These are phyloP conservation scores for Thozetella sp. DNA, from an alignment of 495 filamentous ascomycete genomes.

Conservation along the genomic window DNA sequence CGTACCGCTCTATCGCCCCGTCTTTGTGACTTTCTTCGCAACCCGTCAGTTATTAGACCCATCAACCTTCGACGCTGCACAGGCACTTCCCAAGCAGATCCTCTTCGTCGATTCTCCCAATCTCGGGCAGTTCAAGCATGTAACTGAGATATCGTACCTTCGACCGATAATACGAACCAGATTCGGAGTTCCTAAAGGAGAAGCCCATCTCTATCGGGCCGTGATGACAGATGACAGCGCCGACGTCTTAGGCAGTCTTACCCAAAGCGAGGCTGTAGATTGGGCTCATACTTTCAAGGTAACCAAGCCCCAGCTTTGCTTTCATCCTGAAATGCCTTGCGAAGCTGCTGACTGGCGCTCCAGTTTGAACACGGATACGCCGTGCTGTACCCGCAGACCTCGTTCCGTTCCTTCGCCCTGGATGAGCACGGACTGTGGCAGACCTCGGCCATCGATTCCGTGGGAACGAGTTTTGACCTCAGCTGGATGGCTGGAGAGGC, in stretches of 20 bases:
- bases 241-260: too few species aligned
- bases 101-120: background rate
- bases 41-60: background rate
- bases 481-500: background rate
- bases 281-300: background rate
- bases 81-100: background rate
- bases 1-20: background rate
- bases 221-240: background rate
- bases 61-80: background rate
- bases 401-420: background rate
- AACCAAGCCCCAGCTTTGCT: background rate
- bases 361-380: background rate
- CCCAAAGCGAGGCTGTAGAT: background rate
- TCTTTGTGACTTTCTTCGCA: background rate
- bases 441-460: background rate
- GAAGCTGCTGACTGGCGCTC: background rate
- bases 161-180: too few species aligned
- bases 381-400: background rate
- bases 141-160: too few species aligned
- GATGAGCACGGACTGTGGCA: background rate
- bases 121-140: background rate
- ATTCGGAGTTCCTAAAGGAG: background rate
- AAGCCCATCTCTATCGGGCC: background rate
- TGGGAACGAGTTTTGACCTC: background rate
- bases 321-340: background rate